Percentiles rank a stretch among this genome's conserved stretches.
phyloP scores from a whole-genome alignment of 1,284 basidiomycete species.

The Ustilago tritici region DNA sequence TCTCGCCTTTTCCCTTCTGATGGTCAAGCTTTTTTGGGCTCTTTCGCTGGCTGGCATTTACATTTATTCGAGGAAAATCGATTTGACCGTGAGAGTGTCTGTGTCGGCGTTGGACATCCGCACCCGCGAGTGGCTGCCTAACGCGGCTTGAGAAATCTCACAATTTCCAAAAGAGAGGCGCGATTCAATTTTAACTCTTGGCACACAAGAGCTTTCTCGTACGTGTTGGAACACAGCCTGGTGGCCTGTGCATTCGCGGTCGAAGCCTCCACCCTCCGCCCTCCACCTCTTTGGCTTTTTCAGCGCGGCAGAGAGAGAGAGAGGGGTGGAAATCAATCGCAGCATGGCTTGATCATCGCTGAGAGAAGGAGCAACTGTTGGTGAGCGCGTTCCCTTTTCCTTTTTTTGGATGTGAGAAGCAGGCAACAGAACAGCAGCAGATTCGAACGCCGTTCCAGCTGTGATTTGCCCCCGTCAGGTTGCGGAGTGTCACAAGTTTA shows the following conservation, averaged over 20 bases:
- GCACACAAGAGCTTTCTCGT: not conserved
- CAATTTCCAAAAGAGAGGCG: not conserved
- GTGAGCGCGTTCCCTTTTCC: not conserved
- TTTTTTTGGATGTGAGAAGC: not conserved
- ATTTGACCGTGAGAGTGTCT: not conserved
- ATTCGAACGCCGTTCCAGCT: not conserved
- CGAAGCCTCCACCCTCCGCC: slow-evolving; percentile 36
- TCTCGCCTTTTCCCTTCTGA: not conserved
- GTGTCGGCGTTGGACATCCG: not conserved
- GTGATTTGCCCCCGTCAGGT: not conserved
- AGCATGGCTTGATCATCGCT: not conserved
- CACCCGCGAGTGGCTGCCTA: slow-evolving; percentile 3
- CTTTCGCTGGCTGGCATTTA: not conserved
- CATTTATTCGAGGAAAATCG: not conserved
- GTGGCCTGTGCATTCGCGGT: slow-evolving; percentile 36
- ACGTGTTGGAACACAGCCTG: not conserved
- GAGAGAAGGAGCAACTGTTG: not conserved
- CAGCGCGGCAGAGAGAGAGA: not conserved
- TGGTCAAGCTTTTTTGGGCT: not conserved
- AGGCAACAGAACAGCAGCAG: not conserved
- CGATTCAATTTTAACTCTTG: not conserved
- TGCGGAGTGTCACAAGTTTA: not conserved
- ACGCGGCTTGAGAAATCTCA: not conserved
- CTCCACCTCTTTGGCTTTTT: not conserved
- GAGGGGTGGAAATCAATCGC: no score